Conservation (phyloP, 129 eudicot genomes). For the Escallonia rubra region DNA sequence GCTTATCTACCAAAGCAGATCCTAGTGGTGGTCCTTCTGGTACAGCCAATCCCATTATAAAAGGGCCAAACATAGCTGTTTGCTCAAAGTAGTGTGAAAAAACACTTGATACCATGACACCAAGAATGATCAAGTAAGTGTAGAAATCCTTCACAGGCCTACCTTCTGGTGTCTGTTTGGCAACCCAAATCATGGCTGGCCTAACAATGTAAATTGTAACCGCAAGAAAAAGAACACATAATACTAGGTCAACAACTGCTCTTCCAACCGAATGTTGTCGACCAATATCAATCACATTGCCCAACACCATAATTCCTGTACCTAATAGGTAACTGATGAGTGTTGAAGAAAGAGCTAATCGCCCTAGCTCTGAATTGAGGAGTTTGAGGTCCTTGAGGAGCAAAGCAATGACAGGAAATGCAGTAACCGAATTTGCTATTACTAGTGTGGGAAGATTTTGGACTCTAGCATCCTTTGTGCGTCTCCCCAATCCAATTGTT, state of each 20-base stretch:
- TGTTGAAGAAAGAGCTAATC: slow-evolving; percentile 24
- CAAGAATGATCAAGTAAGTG: slow-evolving; percentile 2
- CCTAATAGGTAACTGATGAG: slow-evolving; percentile 9
- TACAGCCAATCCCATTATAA: slow-evolving; percentile 25
- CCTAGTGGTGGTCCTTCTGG: slow-evolving; percentile 46
- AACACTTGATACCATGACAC: slow-evolving; percentile 10
- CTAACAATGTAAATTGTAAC: slow-evolving; percentile 10
- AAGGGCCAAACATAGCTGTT: slow-evolving; percentile 16
- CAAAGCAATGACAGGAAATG: slow-evolving; percentile 18
- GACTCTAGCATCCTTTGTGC: not conserved
- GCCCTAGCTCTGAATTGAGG: slow-evolving; percentile 36
- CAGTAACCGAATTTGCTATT: not conserved
- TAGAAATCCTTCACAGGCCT: slow-evolving; percentile 15
- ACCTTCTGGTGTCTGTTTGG: slow-evolving; percentile 23
- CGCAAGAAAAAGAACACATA: not conserved
- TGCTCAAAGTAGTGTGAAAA: slow-evolving; percentile 8
- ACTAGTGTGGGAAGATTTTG: not conserved
- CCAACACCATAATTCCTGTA: not conserved
- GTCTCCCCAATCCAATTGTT: not conserved
- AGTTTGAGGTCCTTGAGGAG: slow-evolving; percentile 29
- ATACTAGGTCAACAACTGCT: not conserved
- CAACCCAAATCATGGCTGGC: slow-evolving; percentile 16
- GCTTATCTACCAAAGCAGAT: slow-evolving; percentile 27
- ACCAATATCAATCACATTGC: not conserved
- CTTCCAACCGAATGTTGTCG: no score